phyloP scores from a whole-genome alignment of 1,139 yeast species.

The Zygosaccharomyces pseudobailii region DNA sequence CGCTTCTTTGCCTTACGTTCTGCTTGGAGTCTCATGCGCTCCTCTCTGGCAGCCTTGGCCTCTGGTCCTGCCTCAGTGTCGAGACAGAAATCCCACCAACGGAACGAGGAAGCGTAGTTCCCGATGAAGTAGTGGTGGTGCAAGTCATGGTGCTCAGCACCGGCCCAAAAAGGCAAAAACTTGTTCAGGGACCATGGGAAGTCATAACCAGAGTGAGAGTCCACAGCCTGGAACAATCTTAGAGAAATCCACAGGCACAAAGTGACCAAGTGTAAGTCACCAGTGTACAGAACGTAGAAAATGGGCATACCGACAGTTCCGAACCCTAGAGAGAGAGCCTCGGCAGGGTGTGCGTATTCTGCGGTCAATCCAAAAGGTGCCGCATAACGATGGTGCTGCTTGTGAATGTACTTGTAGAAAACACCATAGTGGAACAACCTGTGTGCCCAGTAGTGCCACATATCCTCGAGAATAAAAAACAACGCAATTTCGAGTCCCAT shows the following conservation, averaged over 20 bases:
- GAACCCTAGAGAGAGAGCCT: constrained; percentile 82
- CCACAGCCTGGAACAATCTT: constrained; percentile 90
- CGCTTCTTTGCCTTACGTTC: constrained; percentile 41
- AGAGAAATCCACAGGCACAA: constrained; percentile 82
- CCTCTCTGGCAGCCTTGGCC: constrained; percentile 60
- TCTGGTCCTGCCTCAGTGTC: constrained; percentile 79
- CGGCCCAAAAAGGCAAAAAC: constrained; percentile 93
- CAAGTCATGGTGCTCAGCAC: constrained; percentile 96
- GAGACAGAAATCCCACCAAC: constrained; percentile 86
- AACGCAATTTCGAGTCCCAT: constrained; percentile 61
- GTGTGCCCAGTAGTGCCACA: constrained; percentile 96
- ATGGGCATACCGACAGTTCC: constrained; percentile 96
- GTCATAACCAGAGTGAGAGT: constrained; percentile 95
- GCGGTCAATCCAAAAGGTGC: constrained; percentile 97
- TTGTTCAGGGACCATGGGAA: constrained; percentile 95
- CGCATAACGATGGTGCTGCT: constrained; percentile 94
- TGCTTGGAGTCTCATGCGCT: constrained; percentile 48
- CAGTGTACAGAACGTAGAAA: constrained; percentile 57
- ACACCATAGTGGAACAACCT: constrained; percentile 80
- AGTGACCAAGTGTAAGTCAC: constrained; percentile 75
- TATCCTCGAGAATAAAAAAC: constrained; percentile 81
- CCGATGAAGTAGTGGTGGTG: constrained; percentile 93
- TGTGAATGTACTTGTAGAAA: constrained; percentile 86
- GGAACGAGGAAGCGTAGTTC: constrained; percentile 86
- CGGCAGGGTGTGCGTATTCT: constrained; percentile 94